Percentiles rank a stretch among this genome's conserved stretches.
Conservation (phyloP, 169 alveolate species). For the Cryptosporidium sp. region DNA sequence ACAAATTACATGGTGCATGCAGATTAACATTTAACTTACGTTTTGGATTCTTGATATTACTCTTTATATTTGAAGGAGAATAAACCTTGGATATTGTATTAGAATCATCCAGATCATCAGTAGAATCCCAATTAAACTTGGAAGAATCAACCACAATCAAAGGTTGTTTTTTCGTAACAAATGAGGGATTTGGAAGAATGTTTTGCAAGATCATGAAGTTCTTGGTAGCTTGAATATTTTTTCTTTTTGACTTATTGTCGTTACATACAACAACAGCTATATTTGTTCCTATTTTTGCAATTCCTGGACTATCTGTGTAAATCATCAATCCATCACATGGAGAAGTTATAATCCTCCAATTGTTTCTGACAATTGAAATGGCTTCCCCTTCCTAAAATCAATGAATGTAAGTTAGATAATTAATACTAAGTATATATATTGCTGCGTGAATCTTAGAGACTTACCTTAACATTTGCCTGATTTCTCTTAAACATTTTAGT, state of each 20-base stretch:
- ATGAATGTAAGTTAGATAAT: neutral
- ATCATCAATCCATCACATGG: constrained; percentile 63
- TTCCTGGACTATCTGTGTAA: constrained; percentile 60
- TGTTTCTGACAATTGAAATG: constrained; percentile 32
- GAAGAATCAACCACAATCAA: constrained; percentile 43
- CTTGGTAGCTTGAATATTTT: constrained; percentile 46
- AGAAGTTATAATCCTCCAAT: constrained; percentile 56
- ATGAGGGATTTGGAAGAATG: constrained; percentile 62
- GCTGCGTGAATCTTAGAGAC: neutral
- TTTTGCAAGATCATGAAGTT: constrained; percentile 26
- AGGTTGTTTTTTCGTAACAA: constrained; percentile 40
- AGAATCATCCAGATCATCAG: neutral
- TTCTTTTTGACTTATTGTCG: constrained; percentile 2
- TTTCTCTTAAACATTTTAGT: constrained; percentile 32
- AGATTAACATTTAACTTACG: constrained; percentile 27
- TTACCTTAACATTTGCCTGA: constrained; percentile 45
- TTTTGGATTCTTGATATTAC: constrained; percentile 9
- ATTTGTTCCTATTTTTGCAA: constrained; percentile 38
- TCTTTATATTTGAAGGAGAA: constrained; percentile 20
- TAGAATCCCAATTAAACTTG: constrained; percentile 14
- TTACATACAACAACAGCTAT: constrained; percentile 48
- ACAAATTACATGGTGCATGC: neutral
- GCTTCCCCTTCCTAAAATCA: constrained; percentile 60
- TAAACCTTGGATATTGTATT: neutral
- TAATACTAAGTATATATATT: neutral